Base-by-base conservation (phyloP, 176 grass and related monocot species). In the Cocos nucifera region DNA sequence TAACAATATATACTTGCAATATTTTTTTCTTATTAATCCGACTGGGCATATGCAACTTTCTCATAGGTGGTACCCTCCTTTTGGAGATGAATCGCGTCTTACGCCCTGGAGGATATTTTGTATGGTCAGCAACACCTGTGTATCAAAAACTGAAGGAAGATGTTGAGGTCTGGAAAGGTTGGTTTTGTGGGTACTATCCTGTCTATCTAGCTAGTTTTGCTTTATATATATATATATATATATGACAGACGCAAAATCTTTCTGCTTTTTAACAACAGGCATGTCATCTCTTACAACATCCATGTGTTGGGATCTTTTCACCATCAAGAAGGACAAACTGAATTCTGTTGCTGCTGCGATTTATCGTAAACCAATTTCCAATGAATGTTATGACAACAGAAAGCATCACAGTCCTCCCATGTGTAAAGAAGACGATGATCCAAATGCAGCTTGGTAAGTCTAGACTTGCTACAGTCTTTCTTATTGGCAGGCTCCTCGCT, bases 111-210 rank as follows among this genome's bases (percentile, higher is more conserved):
- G 93, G 87, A 3, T 85, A 78, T 59, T 97, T 97, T 75, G 84
- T 97, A 56, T 97, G 93, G 93, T 97, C 93, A 7, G 93, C 83
- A 6, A 97, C 93, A 10, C 93, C 93, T 12, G 93, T 96, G 24
- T 96, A 96, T 75, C 92, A 96, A 73, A 97, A 97, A 57, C 81
- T 97, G 4, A 64, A 80, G 24, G 93, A 91, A 28, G 93, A 97
- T 75, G 79, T 78, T 6, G 75, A 88, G 62, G 91, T 97, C 57
- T 97, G 93, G 93, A 85, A 80, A 64, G 89, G 89, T 85, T 28
- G 12, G 57, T 21, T 17, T 16, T 17, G 1, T 3, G 2, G 15
- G 7, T 22, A 17, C 58, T 4, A 30, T 22, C 52, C 15, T 49
- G 6, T 23, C 22, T 9, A 28, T 1, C 29, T 21, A 21, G 21